Evolutionary conservation across 176 grass and related monocot genomes (phyloP).

Genomic region (Cenchrus purpureus): DNA sequence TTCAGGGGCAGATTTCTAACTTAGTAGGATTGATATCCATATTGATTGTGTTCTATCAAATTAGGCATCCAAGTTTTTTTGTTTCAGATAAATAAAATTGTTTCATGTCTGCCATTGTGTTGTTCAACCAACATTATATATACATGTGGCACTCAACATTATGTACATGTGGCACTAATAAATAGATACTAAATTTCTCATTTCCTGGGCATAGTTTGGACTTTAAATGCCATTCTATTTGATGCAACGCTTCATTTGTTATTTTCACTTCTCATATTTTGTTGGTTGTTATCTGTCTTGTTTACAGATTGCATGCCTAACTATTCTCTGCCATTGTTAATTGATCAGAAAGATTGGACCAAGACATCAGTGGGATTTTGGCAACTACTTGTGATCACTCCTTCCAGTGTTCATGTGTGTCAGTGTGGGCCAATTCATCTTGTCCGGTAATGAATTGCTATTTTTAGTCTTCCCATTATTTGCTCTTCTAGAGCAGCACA

Average conservation of each 20-base stretch:
- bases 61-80: neutral
- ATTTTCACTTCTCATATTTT: neutral
- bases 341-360: conserved; percentile 87
- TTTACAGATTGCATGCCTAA: neutral
- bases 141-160: neutral
- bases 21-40: conserved; percentile 2
- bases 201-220: neutral
- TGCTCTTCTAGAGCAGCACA: neutral
- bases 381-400: conserved; percentile 97
- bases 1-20: neutral
- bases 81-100: neutral
- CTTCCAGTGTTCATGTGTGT: conserved; percentile 91
- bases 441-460: conserved; percentile 67
- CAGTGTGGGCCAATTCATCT: conserved; percentile 88
- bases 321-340: conserved; percentile 15
- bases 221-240: neutral
- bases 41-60: conserved; percentile 8
- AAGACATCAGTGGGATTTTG: conserved; percentile 94
- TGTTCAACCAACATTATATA: neutral
- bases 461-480: neutral
- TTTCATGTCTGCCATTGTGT: neutral
- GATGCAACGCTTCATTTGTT: neutral
- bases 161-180: too few species aligned
- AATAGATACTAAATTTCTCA: neutral
- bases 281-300: conserved; percentile 3